Conservation (phyloP, 78 protist species). For the Neovahlkampfia damariscottae region DNA sequence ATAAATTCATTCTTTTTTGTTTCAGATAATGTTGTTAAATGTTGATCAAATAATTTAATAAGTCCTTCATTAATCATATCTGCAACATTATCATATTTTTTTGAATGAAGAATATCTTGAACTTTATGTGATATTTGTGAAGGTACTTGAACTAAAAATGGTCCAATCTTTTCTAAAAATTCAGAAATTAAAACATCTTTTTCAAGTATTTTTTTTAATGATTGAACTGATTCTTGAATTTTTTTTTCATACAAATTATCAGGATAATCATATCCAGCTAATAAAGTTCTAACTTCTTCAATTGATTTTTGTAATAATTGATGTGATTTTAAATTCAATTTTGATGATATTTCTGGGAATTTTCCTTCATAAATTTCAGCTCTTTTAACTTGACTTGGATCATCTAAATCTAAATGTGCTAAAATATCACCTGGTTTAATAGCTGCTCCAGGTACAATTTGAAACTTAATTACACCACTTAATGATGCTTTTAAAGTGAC, state of each 20-base stretch:
- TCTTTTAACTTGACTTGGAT: conserved; percentile 32
- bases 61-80: not conserved
- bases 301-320: not conserved
- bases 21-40: not conserved
- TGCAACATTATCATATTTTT: not conserved
- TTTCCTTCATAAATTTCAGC: not conserved
- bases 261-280: not conserved
- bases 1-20: not conserved
- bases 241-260: not conserved
- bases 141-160: not conserved
- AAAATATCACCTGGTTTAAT: conserved; percentile 74
- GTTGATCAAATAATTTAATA: not conserved
- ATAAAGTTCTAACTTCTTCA: not conserved
- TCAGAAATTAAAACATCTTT: not conserved
- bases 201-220: not conserved
- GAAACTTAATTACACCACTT: conserved; percentile 43
- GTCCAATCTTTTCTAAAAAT: not conserved
- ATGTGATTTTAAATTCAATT: not conserved
- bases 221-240: not conserved
- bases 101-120: not conserved
- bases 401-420: conserved; percentile 65
- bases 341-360: not conserved
- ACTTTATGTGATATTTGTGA: not conserved
- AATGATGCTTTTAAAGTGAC: conserved; percentile 59
- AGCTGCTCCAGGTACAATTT: conserved; percentile 54